phyloP scores from a whole-genome alignment of 768 basidiomycete genomes.

The Lactarius vividus region DNA sequence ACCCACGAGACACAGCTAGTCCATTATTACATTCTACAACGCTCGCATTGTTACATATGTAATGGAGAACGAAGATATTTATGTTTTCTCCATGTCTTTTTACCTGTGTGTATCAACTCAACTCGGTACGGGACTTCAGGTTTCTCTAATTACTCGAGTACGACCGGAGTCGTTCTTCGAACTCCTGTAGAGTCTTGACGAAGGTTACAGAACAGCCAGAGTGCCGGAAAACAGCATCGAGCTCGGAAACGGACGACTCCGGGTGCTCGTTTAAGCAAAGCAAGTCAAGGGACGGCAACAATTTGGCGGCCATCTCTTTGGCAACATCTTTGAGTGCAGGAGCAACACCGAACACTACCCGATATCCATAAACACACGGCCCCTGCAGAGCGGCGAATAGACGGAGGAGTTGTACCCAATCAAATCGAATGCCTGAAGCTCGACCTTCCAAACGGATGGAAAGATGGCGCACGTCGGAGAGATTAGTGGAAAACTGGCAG shows the following conservation, averaged over 20 bases:
- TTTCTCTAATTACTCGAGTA: not conserved
- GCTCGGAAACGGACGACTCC: not conserved
- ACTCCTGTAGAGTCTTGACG: not conserved
- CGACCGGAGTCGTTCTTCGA: not conserved
- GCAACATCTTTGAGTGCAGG: not conserved
- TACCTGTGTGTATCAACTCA: no score
- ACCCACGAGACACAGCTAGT: no score
- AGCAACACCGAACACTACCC: not conserved
- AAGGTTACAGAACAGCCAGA: not conserved
- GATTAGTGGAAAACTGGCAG: not conserved
- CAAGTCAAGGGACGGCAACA: not conserved
- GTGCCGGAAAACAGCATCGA: not conserved
- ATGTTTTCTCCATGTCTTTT: no score
- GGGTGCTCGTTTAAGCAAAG: not conserved
- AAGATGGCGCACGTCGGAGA: not conserved
- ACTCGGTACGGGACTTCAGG: no score
- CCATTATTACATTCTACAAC: no score
- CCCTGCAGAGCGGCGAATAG: not conserved
- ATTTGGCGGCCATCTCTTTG: not conserved
- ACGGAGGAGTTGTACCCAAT: not conserved
- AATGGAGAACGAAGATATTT: no score
- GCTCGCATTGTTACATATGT: no score
- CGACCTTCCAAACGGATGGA: not conserved
- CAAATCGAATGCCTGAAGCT: not conserved
- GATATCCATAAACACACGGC: not conserved